Evolutionary conservation across 192 early-diverging fungal genomes (phyloP), one percentile per base, ranked within the genome.

Genomic region (Mortierella antarctica): DNA sequence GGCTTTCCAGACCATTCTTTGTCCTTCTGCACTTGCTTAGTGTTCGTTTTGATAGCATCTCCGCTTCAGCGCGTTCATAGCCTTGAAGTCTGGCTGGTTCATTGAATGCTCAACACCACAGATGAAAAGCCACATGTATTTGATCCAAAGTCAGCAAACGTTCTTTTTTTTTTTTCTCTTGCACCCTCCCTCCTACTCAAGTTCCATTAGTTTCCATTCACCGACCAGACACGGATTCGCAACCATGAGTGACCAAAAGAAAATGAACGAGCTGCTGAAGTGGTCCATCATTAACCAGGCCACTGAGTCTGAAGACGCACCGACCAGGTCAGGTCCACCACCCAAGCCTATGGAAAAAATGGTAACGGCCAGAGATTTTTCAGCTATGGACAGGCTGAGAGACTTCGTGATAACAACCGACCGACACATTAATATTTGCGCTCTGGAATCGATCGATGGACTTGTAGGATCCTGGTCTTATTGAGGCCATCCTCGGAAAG

Each of bases 401-500:
- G n/a, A 61, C 9, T 2, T 4, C 63, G 23, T 20, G 11, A n/a
- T 40, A 50, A 17, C 50, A 8, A 45, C 18, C 21, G 6, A 65
- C 9, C 2, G 1, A 12, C n/a, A 14, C 9, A 20, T 12, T 12
- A 18, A 0, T 45, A 54, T 21, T 53, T 21, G 74, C 91, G 65
- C 15, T 49, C 14, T 17, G 10, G 48, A 21, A n/a, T 58, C 23
- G 21, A 45, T 51, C 6, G 56, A 14, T 5, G 14, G 5, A 46
- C 31, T 31, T 31, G 13, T 70, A 85, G 83, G 96, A 98, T 78
- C 92, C 97, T 3, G 95, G 88, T 51, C 84, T 98, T 72, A 86
- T 99, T 56, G 96, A 99, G 46, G 91, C 92, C 15, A 97, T 99
- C 64, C 86, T 99, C 39, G 98, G 98, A 23, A 96, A 96, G 81